Evolutionary conservation across 176 grass and related monocot genomes (phyloP).

Genomic region (Coix lacrymajobi): DNA sequence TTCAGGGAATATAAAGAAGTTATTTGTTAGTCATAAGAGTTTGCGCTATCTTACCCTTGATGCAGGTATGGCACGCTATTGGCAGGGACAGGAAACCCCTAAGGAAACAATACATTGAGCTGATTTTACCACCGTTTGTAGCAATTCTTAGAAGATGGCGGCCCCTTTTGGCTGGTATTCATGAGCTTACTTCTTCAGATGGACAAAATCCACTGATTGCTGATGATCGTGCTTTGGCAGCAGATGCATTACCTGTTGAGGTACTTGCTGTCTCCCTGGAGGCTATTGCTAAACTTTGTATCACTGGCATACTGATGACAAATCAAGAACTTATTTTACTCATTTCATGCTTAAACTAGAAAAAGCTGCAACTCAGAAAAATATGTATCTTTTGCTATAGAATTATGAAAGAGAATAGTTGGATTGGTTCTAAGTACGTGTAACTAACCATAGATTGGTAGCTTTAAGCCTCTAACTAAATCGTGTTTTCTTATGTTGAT

Average conservation of each 20-base stretch:
- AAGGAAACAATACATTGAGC: slow-evolving; percentile 82
- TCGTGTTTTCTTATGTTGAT: background rate
- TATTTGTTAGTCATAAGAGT: background rate
- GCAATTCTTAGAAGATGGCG: slow-evolving; percentile 91
- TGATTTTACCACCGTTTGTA: slow-evolving; percentile 91
- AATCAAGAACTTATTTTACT: slow-evolving; percentile 9
- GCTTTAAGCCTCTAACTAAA: too few relatives aligned
- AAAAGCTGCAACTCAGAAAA: background rate
- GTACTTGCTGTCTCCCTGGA: slow-evolving; percentile 34
- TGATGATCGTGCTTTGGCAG: slow-evolving; percentile 89
- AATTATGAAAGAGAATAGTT: background rate
- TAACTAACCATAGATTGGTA: slow-evolving; percentile 6
- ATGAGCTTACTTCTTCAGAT: slow-evolving; percentile 98
- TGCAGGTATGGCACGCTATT: slow-evolving; percentile 95
- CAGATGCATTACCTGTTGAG: slow-evolving; percentile 80
- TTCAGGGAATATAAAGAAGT: slow-evolving; percentile 9
- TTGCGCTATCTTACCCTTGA: slow-evolving; percentile 21
- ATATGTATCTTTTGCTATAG: background rate
- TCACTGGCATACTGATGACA: background rate
- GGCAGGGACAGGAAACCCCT: slow-evolving; percentile 70
- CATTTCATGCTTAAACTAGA: background rate
- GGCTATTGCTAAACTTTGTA: background rate
- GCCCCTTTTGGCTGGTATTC: slow-evolving; percentile 89
- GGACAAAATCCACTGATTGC: slow-evolving; percentile 87
- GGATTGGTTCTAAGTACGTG: background rate